Evolutionary conservation across 352 stramenopile species (phyloP), one percentile per base, ranked within the genome.

Genomic region (Phytophthora capsici): DNA sequence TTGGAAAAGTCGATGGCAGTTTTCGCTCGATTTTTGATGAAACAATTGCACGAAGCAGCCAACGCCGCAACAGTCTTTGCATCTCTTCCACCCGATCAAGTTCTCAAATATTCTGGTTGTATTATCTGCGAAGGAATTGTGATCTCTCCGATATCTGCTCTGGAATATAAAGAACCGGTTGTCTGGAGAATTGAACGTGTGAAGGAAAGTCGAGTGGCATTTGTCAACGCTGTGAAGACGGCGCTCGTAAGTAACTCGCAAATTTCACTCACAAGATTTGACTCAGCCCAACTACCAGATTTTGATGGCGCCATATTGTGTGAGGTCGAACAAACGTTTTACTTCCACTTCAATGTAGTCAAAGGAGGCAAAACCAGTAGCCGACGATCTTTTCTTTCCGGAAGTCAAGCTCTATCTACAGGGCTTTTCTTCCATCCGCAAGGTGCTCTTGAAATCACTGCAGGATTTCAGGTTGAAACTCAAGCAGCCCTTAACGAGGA

Each of bases 11-110:
- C 70, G 20, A 86, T 89, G 75, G 53, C 50, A 25, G 71, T 82
- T 14, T 89, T 87, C 48, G 80, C 75, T 8, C 68, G 78, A 9
- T 80, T 84, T 25, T 57, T 86, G 34, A 46, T 81, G 37, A 82
- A 78, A 25, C 53, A 57, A 53, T 57, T 89, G 37, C 65, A 82
- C 16, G 73, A 86, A 66, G 36, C 17, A n/a, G 20, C 22, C 12
- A 69, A 50, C n/a, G 52, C 46, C 17, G 40, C 45, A 8, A 23
- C 25, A 38, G 9, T 6, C 3, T 73, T 69, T 34, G 20, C 23
- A 49, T 51, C 58, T 5, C 65, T 69, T 12, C 23, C 52, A 52
- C 32, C 20, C 19, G 52, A 50, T 45, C 19, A 63, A 55, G 51
- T 37, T 57, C 17, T 41, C 22, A 17, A 43, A 1, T 78, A 51